Conservation (phyloP, 1,284 basidiomycete species). For the Leccinum fuscescens region DNA sequence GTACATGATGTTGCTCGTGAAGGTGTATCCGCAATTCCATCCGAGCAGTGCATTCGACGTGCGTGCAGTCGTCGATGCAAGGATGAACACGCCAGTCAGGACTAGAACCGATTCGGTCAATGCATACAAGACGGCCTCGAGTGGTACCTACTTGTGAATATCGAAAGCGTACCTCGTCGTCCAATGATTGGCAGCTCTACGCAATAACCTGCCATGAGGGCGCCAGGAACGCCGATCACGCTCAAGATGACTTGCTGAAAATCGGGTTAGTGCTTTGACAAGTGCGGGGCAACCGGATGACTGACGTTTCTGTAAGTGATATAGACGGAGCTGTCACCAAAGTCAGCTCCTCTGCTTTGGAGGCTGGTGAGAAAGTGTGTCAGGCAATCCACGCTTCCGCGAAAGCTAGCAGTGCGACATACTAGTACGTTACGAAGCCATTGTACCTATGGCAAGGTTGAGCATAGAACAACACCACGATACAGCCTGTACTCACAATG, state of each 20-base stretch:
- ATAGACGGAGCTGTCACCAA: slow-evolving; percentile 60
- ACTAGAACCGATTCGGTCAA: slow-evolving; percentile 33
- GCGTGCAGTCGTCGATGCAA: slow-evolving; percentile 68
- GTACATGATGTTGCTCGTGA: slow-evolving; percentile 74
- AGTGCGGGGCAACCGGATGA: neutral
- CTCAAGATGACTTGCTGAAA: slow-evolving; percentile 63
- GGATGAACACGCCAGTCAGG: slow-evolving; percentile 71
- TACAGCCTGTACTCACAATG: slow-evolving; percentile 45
- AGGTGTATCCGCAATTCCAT: slow-evolving; percentile 65
- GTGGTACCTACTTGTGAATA: slow-evolving; percentile 47
- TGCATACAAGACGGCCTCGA: neutral
- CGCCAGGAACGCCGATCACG: slow-evolving; percentile 68
- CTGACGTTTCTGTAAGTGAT: slow-evolving; percentile 68
- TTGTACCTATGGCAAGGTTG: slow-evolving; percentile 41
- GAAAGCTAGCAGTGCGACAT: slow-evolving; percentile 22
- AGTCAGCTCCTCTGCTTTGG: slow-evolving; percentile 55
- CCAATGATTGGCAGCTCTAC: slow-evolving; percentile 61
- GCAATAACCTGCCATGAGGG: slow-evolving; percentile 57
- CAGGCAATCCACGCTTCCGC: neutral
- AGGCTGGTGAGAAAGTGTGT: slow-evolving; percentile 40
- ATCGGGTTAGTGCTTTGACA: slow-evolving; percentile 1
- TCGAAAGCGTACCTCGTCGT: slow-evolving; percentile 59
- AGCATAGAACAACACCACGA: neutral
- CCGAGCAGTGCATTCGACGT: slow-evolving; percentile 65
- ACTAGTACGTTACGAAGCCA: slow-evolving; percentile 65